Conservation (phyloP, 192 early-diverging fungal species). For the Geranomyces michiganensis region DNA sequence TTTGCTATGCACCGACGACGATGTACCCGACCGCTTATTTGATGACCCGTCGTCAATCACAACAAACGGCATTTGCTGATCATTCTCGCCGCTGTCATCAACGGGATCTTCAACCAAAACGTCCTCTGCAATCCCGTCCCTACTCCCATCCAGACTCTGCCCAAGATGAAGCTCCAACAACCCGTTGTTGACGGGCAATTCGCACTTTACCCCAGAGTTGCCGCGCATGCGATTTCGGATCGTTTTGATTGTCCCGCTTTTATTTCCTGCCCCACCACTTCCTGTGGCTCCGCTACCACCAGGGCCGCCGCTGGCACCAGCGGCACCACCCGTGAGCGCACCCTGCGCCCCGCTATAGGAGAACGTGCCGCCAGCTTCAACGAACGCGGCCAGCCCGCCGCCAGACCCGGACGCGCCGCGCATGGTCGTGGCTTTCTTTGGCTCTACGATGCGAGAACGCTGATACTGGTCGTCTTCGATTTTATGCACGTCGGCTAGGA, state of each 20-base stretch:
- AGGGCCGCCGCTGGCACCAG: neutral
- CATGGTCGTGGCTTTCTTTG: neutral
- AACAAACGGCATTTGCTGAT: neutral
- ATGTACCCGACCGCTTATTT: neutral
- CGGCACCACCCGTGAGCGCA: neutral
- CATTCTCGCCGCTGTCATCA: neutral
- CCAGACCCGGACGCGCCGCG: neutral
- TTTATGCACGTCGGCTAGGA: slow-evolving; percentile 21
- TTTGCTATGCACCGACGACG: neutral
- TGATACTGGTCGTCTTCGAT: slow-evolving; percentile 37
- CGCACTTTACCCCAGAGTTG: slow-evolving; percentile 8
- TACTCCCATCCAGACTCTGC: neutral
- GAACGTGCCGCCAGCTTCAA: neutral
- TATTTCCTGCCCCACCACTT: neutral
- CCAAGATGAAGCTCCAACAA: slow-evolving; percentile 20
- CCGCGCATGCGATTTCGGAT: slow-evolving; percentile 26
- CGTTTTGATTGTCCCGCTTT: slow-evolving; percentile 11
- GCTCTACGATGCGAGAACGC: slow-evolving; percentile 21
- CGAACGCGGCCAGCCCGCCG: neutral
- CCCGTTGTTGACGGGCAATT: slow-evolving; percentile 13
- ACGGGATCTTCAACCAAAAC: neutral
- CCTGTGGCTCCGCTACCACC: neutral
- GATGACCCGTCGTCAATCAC: neutral
- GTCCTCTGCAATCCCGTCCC: neutral
- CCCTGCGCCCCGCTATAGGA: neutral